Percentiles rank a stretch among this genome's conserved stretches.
phyloP scores from a whole-genome alignment of 768 basidiomycete species.

The Glaciozyma martinii region DNA sequence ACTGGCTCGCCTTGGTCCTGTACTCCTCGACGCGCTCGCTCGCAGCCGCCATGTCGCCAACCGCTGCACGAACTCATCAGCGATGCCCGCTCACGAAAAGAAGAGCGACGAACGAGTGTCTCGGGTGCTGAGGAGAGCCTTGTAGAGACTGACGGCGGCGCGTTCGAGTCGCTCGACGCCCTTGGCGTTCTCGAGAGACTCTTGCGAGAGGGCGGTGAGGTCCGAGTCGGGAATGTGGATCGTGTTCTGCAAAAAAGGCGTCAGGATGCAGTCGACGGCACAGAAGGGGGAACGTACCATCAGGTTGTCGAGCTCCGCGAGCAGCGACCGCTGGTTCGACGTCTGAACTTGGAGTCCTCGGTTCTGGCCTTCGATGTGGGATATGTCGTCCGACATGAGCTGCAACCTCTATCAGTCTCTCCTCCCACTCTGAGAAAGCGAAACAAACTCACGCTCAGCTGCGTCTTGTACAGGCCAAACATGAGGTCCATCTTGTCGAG shows the following conservation, averaged over 20 bases:
- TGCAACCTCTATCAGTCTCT: conserved; percentile 36
- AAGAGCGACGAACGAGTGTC: conserved; percentile 60
- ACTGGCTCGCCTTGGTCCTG: conserved; percentile 76
- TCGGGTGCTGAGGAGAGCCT: conserved; percentile 77
- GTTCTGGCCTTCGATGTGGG: conserved; percentile 90
- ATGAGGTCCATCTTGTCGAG: conserved; percentile 82
- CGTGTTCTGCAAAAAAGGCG: conserved; percentile 56
- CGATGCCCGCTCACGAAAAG: background rate
- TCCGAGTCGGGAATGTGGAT: conserved; percentile 80
- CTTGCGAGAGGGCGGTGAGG: conserved; percentile 70
- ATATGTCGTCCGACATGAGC: conserved; percentile 92
- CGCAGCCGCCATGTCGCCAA: conserved; percentile 86
- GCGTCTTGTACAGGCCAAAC: conserved; percentile 89
- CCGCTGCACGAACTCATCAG: conserved; percentile 13
- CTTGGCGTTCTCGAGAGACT: conserved; percentile 68
- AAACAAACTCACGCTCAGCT: conserved; percentile 64
- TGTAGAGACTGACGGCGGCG: conserved; percentile 82
- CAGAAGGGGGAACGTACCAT: conserved; percentile 48
- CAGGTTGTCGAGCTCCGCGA: conserved; percentile 77
- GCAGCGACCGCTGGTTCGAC: conserved; percentile 79
- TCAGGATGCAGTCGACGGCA: background rate
- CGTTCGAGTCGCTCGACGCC: conserved; percentile 72
- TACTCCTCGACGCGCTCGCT: conserved; percentile 90
- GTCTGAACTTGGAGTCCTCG: conserved; percentile 94
- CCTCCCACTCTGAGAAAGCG: background rate